These are phyloP conservation scores for Cyberlindnera sargentensis DNA, from an alignment of 805 yeast species.

Conservation along the genomic window DNA sequence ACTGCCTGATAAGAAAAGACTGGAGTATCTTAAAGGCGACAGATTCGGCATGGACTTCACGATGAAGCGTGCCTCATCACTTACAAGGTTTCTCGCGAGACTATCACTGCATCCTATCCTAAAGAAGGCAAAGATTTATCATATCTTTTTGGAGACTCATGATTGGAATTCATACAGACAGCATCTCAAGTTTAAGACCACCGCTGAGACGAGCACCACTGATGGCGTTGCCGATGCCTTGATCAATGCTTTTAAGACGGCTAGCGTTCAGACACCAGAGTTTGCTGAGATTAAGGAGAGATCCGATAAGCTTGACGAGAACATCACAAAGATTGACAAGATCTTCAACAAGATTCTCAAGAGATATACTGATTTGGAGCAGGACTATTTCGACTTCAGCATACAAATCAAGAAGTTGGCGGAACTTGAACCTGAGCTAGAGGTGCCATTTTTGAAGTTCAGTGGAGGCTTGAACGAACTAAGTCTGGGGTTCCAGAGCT, in stretches of 20 bases:
- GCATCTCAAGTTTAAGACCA: slow-evolving; percentile 35
- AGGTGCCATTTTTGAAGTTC: slow-evolving; percentile 33
- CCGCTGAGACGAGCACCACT: slow-evolving; percentile 15
- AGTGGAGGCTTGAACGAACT: slow-evolving; percentile 40
- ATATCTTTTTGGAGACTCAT: slow-evolving; percentile 61
- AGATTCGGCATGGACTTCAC: slow-evolving; percentile 84
- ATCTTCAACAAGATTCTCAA: slow-evolving; percentile 67
- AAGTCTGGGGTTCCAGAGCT: slow-evolving; percentile 33
- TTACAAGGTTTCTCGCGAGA: slow-evolving; percentile 68
- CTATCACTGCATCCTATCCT: slow-evolving; percentile 69
- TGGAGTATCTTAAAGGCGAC: slow-evolving; percentile 92
- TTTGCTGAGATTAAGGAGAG: slow-evolving; percentile 78
- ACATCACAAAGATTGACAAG: slow-evolving; percentile 69
- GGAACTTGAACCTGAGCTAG: slow-evolving; percentile 40
- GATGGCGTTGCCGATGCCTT: slow-evolving; percentile 88
- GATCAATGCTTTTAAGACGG: slow-evolving; percentile 88
- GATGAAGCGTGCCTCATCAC: slow-evolving; percentile 69
- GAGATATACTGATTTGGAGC: slow-evolving; percentile 64
- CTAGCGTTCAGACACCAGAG: slow-evolving; percentile 60
- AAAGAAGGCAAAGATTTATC: slow-evolving; percentile 61
- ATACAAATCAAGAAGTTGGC: slow-evolving; percentile 64
- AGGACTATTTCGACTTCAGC: slow-evolving; percentile 67
- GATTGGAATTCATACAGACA: slow-evolving; percentile 69
- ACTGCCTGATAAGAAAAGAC: slow-evolving; percentile 83
- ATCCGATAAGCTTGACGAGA: slow-evolving; percentile 78